These are phyloP conservation scores for Aegle marmelos DNA, from an alignment of 345 rosid species.

Conservation along the genomic window DNA sequence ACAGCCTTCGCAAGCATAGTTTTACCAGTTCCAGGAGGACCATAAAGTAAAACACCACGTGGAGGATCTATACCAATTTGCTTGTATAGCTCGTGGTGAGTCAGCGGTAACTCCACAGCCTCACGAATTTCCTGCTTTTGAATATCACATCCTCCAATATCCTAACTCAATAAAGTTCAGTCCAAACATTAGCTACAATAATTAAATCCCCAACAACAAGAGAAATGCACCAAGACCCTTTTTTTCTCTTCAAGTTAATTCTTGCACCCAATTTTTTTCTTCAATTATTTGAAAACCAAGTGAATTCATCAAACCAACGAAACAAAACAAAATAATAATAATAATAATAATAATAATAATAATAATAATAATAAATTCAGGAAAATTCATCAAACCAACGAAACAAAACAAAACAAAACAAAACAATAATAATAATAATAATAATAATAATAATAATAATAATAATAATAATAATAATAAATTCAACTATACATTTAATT, in stretches of 20 bases:
- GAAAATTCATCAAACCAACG: too few species aligned
- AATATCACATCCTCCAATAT: constrained; percentile 98
- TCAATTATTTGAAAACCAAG: neutral
- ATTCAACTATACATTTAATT: neutral
- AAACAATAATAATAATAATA: too few species aligned
- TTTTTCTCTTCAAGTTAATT: neutral
- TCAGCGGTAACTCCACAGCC: constrained; percentile 94
- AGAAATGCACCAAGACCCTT: neutral
- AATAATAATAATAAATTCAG: too few species aligned
- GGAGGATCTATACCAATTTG: constrained; percentile 99
- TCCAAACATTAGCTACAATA: neutral
- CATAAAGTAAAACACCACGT: constrained; percentile 94
- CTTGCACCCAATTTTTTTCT: neutral
- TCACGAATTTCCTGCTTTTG: constrained; percentile 99
- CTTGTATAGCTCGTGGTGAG: constrained; percentile 92
- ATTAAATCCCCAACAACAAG: neutral
- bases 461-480: too few species aligned
- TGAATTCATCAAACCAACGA: too few species aligned
- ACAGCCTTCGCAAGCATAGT: constrained; percentile 99
- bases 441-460: too few species aligned
- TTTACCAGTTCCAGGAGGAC: constrained; percentile 99
- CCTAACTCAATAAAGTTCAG: constrained; percentile 38
- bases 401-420: too few species aligned
- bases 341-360: too few species aligned
- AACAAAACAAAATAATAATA: neutral